Evolutionary conservation across 345 rosid species (phyloP), one percentile per base, ranked within the genome.

Genomic region (Gossypium stocksii): DNA sequence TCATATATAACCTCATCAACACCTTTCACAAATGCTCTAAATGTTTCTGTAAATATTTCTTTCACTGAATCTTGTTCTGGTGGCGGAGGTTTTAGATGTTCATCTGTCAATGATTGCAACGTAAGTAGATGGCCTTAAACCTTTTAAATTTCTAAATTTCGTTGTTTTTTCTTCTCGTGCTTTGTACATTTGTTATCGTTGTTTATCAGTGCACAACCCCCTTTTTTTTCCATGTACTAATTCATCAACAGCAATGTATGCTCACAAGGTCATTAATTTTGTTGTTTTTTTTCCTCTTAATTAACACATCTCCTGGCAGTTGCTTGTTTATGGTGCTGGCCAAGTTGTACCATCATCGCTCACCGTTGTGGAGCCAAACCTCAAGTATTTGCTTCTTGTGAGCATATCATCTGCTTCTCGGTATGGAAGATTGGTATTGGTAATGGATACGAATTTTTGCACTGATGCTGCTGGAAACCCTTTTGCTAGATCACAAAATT

Each of bases 251-350:
- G 61, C 62, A 14, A 22, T 58, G 29, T 44, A 46, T 66, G 41
- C 11, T 48, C 19, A 67, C 57, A 48, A 46, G 38, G 29, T 48
- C 9, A 7, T 48, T 48, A 8, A 9, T 14, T 46, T 4, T 66
- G 6, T 22, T 66, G 56, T 45, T 4, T 65, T 20, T 48, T 64
- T 41, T 44, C 27, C 14, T 14, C 19, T 46, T 48, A 22, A 7
- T 49, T 76, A 43, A 70, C 53, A 71, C 66, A 45, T 73, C 58
- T 73, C 72, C 62, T 80, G 81, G 74, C 93, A 94, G 98, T 90
- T 94, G 79, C 84, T 92, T 66, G 97, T 92, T 60, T 94, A 94
- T 71, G 98, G 97, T 58, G 84, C 89, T 74, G 98, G 93, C 79
- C 83, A 91, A 85, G 90, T 94, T 38, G 80, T 92, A 72, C 97